Evolutionary conservation across 768 basidiomycete species (phyloP).

Genomic region (Lactarius tabidus): DNA sequence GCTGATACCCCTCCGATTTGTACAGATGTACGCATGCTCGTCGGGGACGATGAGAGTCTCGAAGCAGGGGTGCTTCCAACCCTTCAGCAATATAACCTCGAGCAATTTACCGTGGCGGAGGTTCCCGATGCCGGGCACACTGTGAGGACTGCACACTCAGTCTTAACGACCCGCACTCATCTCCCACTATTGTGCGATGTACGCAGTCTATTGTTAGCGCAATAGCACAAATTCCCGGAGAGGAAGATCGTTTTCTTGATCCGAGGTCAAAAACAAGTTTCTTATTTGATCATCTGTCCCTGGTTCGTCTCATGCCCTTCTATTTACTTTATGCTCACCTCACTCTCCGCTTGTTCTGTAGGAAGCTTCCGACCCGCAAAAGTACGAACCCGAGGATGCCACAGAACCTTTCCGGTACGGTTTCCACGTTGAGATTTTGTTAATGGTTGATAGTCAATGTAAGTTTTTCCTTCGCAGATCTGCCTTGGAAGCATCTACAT

Average conservation of each 20-base stretch:
- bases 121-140: conserved; percentile 74
- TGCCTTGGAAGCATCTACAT: conserved; percentile 63
- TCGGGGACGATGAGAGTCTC: conserved; percentile 81
- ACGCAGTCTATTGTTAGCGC: conserved; percentile 78
- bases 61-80: conserved; percentile 75
- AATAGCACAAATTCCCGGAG: conserved; percentile 52
- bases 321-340: not conserved
- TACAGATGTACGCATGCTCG: conserved; percentile 84
- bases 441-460: not conserved
- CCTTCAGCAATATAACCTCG: conserved; percentile 78
- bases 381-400: conserved; percentile 55
- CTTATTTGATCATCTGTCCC: conserved; percentile 76
- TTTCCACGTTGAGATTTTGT: not conserved
- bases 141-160: conserved; percentile 41
- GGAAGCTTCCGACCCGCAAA: conserved; percentile 75
- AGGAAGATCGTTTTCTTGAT: conserved; percentile 74
- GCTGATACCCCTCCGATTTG: conserved; percentile 19
- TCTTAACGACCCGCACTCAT: not conserved
- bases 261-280: conserved; percentile 77
- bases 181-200: not conserved
- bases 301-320: conserved; percentile 48
- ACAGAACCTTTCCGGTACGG: conserved; percentile 75
- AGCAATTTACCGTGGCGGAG: conserved; percentile 83
- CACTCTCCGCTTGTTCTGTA: conserved; percentile 30
- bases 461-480: conserved; percentile 40